These are phyloP conservation scores for Akanthomyces dipterigenus DNA, from an alignment of 2,329 filamentous ascomycete genomes.

Conservation along the genomic window DNA sequence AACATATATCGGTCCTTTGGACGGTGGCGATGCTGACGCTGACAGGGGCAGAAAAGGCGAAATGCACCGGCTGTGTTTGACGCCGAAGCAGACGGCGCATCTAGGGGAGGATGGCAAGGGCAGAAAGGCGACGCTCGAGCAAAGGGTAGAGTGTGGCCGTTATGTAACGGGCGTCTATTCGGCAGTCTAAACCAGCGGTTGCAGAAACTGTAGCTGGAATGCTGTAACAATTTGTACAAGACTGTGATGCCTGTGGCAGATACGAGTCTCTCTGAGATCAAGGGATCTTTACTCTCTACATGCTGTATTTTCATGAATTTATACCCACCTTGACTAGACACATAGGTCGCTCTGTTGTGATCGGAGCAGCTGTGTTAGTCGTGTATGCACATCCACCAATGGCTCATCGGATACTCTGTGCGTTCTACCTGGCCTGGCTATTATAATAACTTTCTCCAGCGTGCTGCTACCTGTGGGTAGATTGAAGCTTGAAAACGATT, in stretches of 20 bases:
- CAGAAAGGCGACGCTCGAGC: conserved; percentile 69
- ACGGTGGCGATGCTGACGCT: conserved; percentile 52
- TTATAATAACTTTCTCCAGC: too few relatives aligned
- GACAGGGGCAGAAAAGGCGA: conserved; percentile 54
- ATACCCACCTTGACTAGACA: conserved; percentile 2
- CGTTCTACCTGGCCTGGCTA: too few relatives aligned
- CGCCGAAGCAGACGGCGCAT: conserved; percentile 64
- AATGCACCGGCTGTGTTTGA: conserved; percentile 71
- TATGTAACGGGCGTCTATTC: conserved; percentile 81
- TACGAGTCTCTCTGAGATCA: background rate
- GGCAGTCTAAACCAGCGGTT: conserved; percentile 31
- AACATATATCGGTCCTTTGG: conserved; percentile 70
- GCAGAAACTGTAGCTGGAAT: background rate
- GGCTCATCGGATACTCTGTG: background rate
- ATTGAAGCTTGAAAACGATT: too few relatives aligned
- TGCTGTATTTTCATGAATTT: background rate
- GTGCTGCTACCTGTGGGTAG: too few relatives aligned
- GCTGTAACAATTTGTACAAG: conserved; percentile 2
- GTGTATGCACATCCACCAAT: background rate
- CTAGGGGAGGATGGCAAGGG: conserved; percentile 54
- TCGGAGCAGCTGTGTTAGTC: too few relatives aligned
- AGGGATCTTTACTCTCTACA: background rate
- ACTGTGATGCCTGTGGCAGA: background rate
- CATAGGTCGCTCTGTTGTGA: background rate
- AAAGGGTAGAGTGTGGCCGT: conserved; percentile 80